Evolutionary conservation across 345 rosid genomes (phyloP).

Genomic region (Iberis pinnata): DNA sequence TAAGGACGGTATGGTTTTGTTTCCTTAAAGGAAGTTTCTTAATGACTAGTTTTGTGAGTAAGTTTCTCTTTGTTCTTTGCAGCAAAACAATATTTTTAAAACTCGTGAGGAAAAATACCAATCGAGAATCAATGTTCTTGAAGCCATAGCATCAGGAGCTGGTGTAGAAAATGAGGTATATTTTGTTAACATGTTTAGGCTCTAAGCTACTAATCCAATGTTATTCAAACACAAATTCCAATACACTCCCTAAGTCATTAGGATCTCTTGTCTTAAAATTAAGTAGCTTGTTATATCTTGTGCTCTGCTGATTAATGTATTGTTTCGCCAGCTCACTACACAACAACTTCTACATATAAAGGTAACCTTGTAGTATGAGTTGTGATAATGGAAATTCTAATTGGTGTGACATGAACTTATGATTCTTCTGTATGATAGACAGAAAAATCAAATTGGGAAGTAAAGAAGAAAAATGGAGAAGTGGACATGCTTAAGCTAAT

Average conservation of each 20-base stretch:
- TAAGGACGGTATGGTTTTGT: slow-evolving; percentile 58
- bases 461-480: slow-evolving; percentile 38
- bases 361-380: slow-evolving; percentile 33
- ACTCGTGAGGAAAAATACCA: slow-evolving; percentile 83
- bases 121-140: slow-evolving; percentile 78
- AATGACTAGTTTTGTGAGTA: neutral
- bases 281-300: too few relatives aligned
- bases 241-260: neutral
- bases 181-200: neutral
- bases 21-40: neutral
- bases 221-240: too few relatives aligned
- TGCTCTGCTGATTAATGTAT: neutral
- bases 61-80: slow-evolving; percentile 21
- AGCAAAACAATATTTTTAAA: slow-evolving; percentile 92
- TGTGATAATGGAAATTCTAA: too few relatives aligned
- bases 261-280: slow-evolving; percentile 14
- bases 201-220: neutral
- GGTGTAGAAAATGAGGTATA: slow-evolving; percentile 61
- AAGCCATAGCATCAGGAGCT: slow-evolving; percentile 73
- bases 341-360: slow-evolving; percentile 50
- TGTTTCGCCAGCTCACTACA: slow-evolving; percentile 36
- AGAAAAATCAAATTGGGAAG: slow-evolving; percentile 41
- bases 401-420: neutral
- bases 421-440: slow-evolving; percentile 25
- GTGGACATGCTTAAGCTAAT: slow-evolving; percentile 35